phyloP scores from a whole-genome alignment of 305 asterid species.

The Fraxinus xanthoxyloides region DNA sequence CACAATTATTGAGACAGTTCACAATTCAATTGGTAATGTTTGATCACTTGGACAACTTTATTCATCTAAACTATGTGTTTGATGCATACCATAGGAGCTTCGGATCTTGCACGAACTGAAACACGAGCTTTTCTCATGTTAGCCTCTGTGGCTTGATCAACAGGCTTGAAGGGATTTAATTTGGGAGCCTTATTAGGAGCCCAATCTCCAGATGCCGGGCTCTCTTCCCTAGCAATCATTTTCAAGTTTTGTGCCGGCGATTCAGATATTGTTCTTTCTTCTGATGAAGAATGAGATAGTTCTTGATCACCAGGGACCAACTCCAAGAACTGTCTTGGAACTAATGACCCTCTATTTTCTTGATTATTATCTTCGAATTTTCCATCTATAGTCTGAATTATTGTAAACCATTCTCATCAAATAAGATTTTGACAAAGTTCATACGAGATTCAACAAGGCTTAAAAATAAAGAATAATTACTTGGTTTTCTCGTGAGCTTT shows the following conservation, averaged over 20 bases:
- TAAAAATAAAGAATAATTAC: slow-evolving; percentile 20
- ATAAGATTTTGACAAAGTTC: not conserved
- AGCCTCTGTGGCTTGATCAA: slow-evolving; percentile 61
- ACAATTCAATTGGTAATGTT: too few species aligned
- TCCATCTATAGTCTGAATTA: slow-evolving; percentile 34
- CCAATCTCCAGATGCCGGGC: slow-evolving; percentile 75
- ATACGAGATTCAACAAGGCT: not conserved
- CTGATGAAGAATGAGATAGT: slow-evolving; percentile 44
- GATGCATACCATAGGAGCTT: slow-evolving; percentile 70
- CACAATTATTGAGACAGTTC: not conserved
- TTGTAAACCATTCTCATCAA: not conserved
- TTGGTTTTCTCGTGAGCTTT: slow-evolving; percentile 42
- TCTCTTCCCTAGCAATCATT: slow-evolving; percentile 42
- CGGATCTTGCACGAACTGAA: slow-evolving; percentile 95
- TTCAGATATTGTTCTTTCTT: slow-evolving; percentile 49
- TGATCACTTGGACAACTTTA: not conserved
- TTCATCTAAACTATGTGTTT: not conserved
- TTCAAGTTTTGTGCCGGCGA: slow-evolving; percentile 42
- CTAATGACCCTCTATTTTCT: slow-evolving; percentile 30
- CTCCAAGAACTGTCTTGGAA: slow-evolving; percentile 60
- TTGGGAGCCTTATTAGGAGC: slow-evolving; percentile 51
- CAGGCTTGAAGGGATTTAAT: slow-evolving; percentile 37
- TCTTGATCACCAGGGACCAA: slow-evolving; percentile 35
- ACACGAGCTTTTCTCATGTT: slow-evolving; percentile 97
- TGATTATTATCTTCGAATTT: slow-evolving; percentile 37